phyloP scores from a whole-genome alignment of 2,329 filamentous ascomycete species.

The Fusarium oxysporum region DNA sequence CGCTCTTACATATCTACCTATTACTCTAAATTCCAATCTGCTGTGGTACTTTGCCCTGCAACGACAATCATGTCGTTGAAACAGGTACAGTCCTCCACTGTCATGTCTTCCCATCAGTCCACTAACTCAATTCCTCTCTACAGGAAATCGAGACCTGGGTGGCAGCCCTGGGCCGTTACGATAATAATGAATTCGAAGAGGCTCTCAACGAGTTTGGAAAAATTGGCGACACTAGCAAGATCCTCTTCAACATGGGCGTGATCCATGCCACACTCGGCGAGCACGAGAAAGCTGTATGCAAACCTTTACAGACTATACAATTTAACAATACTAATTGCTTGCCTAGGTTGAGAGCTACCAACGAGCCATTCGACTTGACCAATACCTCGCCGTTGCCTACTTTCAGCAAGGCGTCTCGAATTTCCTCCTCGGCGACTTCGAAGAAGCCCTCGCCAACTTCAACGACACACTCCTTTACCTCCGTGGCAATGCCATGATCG shows the following conservation, averaged over 20 bases:
- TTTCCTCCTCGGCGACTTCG: constrained; percentile 95
- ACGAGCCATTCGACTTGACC: constrained; percentile 87
- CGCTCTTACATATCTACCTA: constrained; percentile 6
- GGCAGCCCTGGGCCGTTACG: constrained; percentile 87
- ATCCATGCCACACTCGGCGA: constrained; percentile 97
- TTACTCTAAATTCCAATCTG: constrained; percentile 9
- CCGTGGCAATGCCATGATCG: constrained; percentile 95
- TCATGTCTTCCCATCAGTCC: constrained; percentile 17
- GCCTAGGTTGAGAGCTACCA: constrained; percentile 92
- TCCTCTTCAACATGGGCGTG: constrained; percentile 97
- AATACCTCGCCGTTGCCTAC: constrained; percentile 96
- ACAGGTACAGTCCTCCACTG: constrained; percentile 59
- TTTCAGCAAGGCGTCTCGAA: constrained; percentile 99
- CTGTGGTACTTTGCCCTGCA: constrained; percentile 40
- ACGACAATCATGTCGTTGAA: constrained; percentile 67
- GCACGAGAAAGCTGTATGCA: constrained; percentile 90
- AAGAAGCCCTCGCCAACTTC: constrained; percentile 97
- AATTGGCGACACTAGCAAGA: constrained; percentile 96
- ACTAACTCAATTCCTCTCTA: constrained; percentile 27
- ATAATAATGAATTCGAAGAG: constrained; percentile 97
- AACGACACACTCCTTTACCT: constrained; percentile 97
- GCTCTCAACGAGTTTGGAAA: constrained; percentile 84
- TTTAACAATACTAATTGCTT: constrained; percentile 30
- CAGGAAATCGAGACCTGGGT: constrained; percentile 99
- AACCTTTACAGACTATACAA: background rate